Percentiles rank a stretch among this genome's conserved stretches.
phyloP scores from a whole-genome alignment of 805 yeast genomes.

The Candida verbasci region DNA sequence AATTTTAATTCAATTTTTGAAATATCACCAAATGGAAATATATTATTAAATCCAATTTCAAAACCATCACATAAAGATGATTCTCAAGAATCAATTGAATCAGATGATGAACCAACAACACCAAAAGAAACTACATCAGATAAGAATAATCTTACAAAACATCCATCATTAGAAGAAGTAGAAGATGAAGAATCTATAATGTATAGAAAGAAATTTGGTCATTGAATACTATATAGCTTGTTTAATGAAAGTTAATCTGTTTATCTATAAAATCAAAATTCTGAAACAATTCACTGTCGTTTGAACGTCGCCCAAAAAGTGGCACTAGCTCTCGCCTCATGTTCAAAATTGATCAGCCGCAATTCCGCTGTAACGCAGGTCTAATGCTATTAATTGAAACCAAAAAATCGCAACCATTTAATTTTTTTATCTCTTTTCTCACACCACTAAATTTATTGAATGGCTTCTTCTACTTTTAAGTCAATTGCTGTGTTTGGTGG shows the following conservation, averaged over 20 bases:
- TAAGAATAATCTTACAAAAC: conserved; percentile 2
- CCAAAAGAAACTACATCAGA: conserved; percentile 1
- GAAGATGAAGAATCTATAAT: conserved; percentile 36
- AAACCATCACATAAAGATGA: background rate
- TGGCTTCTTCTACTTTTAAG: no score
- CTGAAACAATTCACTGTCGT: no score
- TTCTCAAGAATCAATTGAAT: conserved; percentile 3
- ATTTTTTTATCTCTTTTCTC: no score
- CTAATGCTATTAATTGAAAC: no score
- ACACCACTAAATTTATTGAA: background rate
- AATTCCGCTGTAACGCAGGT: no score
- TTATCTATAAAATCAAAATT: no score
- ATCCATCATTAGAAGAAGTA: conserved; percentile 28
- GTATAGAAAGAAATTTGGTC: conserved; percentile 35
- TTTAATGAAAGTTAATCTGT: no score
- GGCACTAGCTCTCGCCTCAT: no score
- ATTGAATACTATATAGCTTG: no score
- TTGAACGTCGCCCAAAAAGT: no score
- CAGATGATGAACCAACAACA: conserved; percentile 4
- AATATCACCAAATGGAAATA: conserved; percentile 5
- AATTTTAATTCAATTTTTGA: conserved; percentile 10
- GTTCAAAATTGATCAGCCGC: no score
- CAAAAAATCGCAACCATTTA: background rate
- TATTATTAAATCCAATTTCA: no score
- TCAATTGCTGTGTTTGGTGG: conserved; percentile 77